Percentiles rank a stretch among this genome's conserved stretches.
These are phyloP conservation scores for Verticillium nonalfalfae DNA, from an alignment of 2,329 filamentous ascomycete genomes.

Conservation along the genomic window DNA sequence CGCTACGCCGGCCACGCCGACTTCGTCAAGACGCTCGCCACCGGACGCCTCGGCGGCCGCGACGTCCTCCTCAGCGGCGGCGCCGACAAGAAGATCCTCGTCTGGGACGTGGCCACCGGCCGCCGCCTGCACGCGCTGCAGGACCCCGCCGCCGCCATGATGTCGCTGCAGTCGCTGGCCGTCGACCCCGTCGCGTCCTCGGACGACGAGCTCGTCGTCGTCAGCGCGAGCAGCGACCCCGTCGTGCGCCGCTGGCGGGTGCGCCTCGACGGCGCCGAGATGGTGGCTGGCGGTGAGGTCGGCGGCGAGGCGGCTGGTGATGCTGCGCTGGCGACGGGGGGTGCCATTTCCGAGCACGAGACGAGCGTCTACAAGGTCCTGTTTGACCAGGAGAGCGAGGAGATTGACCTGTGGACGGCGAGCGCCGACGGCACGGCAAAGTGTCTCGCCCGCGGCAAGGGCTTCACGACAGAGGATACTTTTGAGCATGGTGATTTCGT, in stretches of 20 bases:
- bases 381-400: constrained; percentile 58
- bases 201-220: constrained; percentile 48
- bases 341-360: constrained; percentile 69
- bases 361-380: constrained; percentile 80
- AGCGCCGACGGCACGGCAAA: constrained; percentile 87
- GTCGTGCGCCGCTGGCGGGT: constrained; percentile 75
- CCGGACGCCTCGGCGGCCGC: constrained; percentile 52
- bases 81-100: constrained; percentile 72
- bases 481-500: constrained; percentile 87
- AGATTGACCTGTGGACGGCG: constrained; percentile 81
- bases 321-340: constrained; percentile 13
- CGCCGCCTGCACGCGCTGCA: constrained; percentile 69
- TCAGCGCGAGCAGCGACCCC: constrained; percentile 76
- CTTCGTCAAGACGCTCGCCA: constrained; percentile 80
- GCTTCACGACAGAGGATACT: constrained; percentile 65
- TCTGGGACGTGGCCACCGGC: constrained; percentile 72
- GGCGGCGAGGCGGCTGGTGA: background rate
- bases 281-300: constrained; percentile 28
- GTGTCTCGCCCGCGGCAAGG: constrained; percentile 62
- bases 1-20: constrained; percentile 75
- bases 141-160: constrained; percentile 59
- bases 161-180: constrained; percentile 73
- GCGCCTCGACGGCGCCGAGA: constrained; percentile 44
- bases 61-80: constrained; percentile 67
- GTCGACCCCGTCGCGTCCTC: constrained; percentile 62